A percentile compares a stretch with the other conserved stretches of the same genome.
Evolutionary conservation across 2,329 filamentous ascomycete species (phyloP).

Genomic region (Metarhizium brunneum): DNA sequence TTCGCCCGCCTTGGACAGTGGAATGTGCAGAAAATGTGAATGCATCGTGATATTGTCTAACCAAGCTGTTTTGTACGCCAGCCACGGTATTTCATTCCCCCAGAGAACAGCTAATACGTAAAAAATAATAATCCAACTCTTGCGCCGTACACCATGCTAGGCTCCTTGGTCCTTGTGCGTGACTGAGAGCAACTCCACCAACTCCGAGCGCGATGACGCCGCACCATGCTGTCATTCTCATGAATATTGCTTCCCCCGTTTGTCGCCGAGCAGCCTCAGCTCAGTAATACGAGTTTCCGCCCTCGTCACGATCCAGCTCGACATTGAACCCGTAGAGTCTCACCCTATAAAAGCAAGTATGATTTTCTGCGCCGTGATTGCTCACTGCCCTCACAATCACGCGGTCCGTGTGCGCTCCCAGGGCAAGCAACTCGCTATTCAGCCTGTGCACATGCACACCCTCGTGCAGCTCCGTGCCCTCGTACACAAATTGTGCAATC

Average conservation of each 20-base stretch:
- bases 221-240: background rate
- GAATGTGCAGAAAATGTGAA: background rate
- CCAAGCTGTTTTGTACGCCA: background rate
- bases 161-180: background rate
- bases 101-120: no score
- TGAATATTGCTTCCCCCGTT: no score
- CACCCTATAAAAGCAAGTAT: conserved; percentile 60
- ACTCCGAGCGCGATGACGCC: background rate
- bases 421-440: conserved; percentile 35
- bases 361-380: conserved; percentile 48
- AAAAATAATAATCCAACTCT: background rate
- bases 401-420: conserved; percentile 39
- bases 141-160: background rate
- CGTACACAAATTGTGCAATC: conserved; percentile 47
- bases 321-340: conserved; percentile 39
- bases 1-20: background rate
- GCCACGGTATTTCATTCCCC: background rate
- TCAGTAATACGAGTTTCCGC: conserved; percentile 2
- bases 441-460: conserved; percentile 45
- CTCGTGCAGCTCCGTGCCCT: conserved; percentile 31
- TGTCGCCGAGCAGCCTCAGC: background rate
- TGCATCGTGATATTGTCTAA: background rate
- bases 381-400: conserved; percentile 45
- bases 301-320: conserved; percentile 14
- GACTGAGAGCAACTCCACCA: background rate